Evolutionary conservation across 192 early-diverging fungal genomes (phyloP).

Genomic region (Thoreauomyces humboldtii): DNA sequence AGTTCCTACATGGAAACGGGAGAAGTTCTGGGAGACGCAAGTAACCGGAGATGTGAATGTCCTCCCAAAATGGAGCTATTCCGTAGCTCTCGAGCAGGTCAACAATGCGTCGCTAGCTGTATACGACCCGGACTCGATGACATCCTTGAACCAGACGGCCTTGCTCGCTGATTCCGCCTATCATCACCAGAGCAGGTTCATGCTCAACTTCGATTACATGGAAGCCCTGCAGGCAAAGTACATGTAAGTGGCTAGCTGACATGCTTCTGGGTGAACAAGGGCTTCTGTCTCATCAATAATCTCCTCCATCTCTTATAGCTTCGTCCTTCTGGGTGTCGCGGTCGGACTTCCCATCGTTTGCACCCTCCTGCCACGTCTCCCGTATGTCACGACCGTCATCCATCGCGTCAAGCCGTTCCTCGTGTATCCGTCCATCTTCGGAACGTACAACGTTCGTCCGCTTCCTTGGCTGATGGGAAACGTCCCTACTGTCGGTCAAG

Average conservation of each 20-base stretch:
- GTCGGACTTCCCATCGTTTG: no score
- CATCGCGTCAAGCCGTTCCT: no score
- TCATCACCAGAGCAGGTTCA: background rate
- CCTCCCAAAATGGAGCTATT: slow-evolving; percentile 2
- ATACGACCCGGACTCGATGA: background rate
- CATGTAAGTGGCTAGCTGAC: background rate
- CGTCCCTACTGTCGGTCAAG: no score
- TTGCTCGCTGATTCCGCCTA: background rate
- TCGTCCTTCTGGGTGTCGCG: no score
- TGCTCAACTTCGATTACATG: background rate
- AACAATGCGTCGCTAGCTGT: background rate
- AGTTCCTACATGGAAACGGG: background rate
- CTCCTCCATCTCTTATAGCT: no score
- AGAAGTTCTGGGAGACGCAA: background rate
- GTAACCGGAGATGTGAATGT: background rate
- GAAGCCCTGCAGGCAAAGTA: slow-evolving; percentile 1
- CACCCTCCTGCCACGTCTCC: no score
- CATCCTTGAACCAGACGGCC: background rate
- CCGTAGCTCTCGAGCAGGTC: background rate
- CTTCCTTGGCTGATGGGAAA: no score
- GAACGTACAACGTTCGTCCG: no score
- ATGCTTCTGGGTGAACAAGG: no score
- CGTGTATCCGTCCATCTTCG: no score
- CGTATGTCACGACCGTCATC: no score
- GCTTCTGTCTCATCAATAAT: no score